Conservation (phyloP, 1,284 basidiomycete species). For the Irpex sp. region DNA sequence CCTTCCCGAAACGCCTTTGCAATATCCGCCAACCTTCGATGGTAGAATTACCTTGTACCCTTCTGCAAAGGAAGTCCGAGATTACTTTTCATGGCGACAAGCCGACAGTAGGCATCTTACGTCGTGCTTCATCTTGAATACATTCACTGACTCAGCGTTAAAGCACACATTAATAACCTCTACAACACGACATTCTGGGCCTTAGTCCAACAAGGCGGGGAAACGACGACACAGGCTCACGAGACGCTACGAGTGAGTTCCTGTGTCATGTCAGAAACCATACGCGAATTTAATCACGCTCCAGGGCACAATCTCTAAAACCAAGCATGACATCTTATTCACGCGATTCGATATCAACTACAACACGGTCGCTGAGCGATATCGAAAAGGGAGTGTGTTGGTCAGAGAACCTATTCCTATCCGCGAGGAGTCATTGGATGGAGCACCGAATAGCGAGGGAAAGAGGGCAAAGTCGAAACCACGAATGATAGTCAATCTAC, state of each 20-base stretch:
- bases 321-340: constrained; percentile 92
- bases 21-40: constrained; percentile 89
- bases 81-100: constrained; percentile 96
- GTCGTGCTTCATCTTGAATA: not conserved
- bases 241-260: constrained; percentile 59
- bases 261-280: not conserved
- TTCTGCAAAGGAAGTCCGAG: constrained; percentile 62
- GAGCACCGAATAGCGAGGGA: constrained; percentile 1
- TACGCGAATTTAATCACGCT: not conserved
- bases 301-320: constrained; percentile 81
- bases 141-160: not conserved
- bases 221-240: constrained; percentile 80
- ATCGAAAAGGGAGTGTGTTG: constrained; percentile 82
- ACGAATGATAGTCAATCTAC: constrained; percentile 41
- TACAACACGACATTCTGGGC: constrained; percentile 98
- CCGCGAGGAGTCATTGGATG: no score
- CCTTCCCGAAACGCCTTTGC: constrained; percentile 68
- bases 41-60: constrained; percentile 89
- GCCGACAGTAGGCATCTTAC: constrained; percentile 72
- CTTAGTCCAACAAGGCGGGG: constrained; percentile 73
- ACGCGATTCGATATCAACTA: constrained; percentile 85
- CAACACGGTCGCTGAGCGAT: constrained; percentile 69
- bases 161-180: constrained; percentile 97
- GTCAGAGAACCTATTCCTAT: constrained; percentile 45
- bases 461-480: constrained; percentile 25